Evolutionary conservation across 2,329 filamentous ascomycete species (phyloP), one percentile per base, ranked within the genome.

Genomic region (Saccharata proteae): DNA sequence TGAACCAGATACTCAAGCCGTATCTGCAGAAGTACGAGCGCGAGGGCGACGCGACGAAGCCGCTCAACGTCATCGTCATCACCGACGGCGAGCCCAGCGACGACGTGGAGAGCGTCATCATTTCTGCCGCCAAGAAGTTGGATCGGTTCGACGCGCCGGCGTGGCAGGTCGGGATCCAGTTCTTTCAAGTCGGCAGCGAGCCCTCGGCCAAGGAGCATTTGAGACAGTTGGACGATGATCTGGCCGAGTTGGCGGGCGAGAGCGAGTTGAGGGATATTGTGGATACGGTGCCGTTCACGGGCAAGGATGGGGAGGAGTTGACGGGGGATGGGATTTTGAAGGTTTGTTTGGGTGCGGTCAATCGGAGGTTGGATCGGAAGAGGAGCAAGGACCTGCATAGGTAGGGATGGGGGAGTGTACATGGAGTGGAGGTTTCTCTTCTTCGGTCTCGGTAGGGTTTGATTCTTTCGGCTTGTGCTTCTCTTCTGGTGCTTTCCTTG

Each of bases 141-240:
- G 79, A 90, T 46, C 56, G 56, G 30, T 52, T 80, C 6, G 67
- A 76, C 6, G 84, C 84, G 0, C 74, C 78, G 4, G 67, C 76
- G 1, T 80, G 80, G 64, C 90, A 96, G 59, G 64, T 94, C 6
- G 88, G 88, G 19, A 74, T 96, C 35, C 88, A 96, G 54, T 96
- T 96, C 62, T 93, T 96, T 64, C 88, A 94, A 57, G 80, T 96
- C 26, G 88, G 90, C 35, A 67, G 71, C 29, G 82, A 93, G 43
- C 48, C 58, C 1, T 61, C 55, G 1, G 88, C 86, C 0, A 64
- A 66, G 2, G 56, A 65, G 41, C 74, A 78, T 34, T 62, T 96
- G 22, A 61, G 69, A 43, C 65, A 76, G 27, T 64, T 96, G 6
- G 88, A 96, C 48, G 81, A 94, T 51, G 69, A 69, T 3, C 58